Conservation (phyloP, 75 land plant species). For the Isoetes taiwanensis region DNA sequence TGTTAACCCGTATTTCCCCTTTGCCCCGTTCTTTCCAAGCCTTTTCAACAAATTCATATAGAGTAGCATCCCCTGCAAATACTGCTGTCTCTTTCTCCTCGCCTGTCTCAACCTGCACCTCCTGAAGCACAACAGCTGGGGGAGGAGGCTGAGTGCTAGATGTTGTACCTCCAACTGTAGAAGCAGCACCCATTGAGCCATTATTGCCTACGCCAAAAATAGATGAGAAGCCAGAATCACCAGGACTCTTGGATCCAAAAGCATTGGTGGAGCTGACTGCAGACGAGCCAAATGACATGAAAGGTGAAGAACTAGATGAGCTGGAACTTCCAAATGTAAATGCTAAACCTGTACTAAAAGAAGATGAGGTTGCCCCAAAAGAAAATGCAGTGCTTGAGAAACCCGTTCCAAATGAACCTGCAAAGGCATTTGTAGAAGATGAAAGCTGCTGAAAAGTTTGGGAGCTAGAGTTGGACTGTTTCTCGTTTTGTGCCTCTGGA, state of each 20-base stretch:
- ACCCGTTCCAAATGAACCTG: slow-evolving; percentile 65
- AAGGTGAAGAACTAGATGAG: slow-evolving; percentile 5
- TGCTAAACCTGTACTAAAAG: no score
- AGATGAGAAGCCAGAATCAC: slow-evolving; percentile 15
- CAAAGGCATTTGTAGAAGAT: slow-evolving; percentile 66
- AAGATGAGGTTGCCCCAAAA: slow-evolving; percentile 34
- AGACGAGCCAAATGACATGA: neutral
- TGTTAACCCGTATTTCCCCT: slow-evolving; percentile 70
- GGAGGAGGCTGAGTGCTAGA: neutral
- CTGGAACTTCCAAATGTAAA: slow-evolving; percentile 13
- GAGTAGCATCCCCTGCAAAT: slow-evolving; percentile 58
- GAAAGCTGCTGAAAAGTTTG: slow-evolving; percentile 56
- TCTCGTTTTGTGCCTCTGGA: no score
- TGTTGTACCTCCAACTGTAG: slow-evolving; percentile 4
- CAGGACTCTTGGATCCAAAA: slow-evolving; percentile 19
- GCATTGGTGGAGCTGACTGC: slow-evolving; percentile 27
- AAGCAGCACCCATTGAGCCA: slow-evolving; percentile 25
- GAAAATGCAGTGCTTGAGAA: slow-evolving; percentile 45
- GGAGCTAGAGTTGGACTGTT: slow-evolving; percentile 9
- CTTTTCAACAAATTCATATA: slow-evolving; percentile 71
- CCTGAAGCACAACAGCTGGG: slow-evolving; percentile 28
- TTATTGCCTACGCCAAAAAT: slow-evolving; percentile 21
- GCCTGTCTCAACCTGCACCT: slow-evolving; percentile 71
- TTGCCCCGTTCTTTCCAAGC: slow-evolving; percentile 94
- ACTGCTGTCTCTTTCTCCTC: slow-evolving; percentile 83